These are phyloP conservation scores for Geotrichum reessii DNA, from an alignment of 1,139 yeast species.

Conservation along the genomic window DNA sequence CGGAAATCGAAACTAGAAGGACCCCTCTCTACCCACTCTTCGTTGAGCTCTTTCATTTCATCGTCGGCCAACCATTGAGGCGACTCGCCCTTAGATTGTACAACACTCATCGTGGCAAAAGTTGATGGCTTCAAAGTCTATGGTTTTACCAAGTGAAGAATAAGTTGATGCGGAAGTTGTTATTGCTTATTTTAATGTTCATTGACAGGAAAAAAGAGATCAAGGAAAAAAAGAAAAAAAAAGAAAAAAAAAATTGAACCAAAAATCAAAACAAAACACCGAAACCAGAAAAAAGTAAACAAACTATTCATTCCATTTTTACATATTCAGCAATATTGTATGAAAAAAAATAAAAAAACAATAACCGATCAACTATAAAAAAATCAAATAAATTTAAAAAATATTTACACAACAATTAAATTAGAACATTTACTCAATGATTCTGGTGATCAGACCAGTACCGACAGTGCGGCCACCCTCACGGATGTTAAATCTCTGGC, in stretches of 20 bases:
- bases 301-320: not conserved
- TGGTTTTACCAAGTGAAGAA: not conserved
- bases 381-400: not conserved
- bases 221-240: not conserved
- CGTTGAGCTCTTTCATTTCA: conserved; percentile 10
- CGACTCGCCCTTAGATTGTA: not conserved
- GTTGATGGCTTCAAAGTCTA: not conserved
- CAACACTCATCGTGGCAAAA: not conserved
- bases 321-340: not conserved
- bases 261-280: not conserved
- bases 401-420: conserved; percentile 5
- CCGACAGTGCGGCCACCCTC: conserved; percentile 99
- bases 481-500: conserved; percentile 98
- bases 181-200: not conserved
- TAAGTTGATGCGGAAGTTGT: not conserved
- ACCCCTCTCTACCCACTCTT: conserved; percentile 13
- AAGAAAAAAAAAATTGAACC: not conserved
- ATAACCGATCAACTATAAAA: not conserved
- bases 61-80: conserved; percentile 6
- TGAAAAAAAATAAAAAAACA: not conserved
- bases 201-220: not conserved
- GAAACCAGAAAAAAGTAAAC: not conserved
- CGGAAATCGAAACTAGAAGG: conserved; percentile 1
- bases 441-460: conserved; percentile 95
- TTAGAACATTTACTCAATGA: conserved; percentile 52